Percentiles rank a stretch among this genome's conserved stretches.
Conservation (phyloP, 306 rosid genomes). For the Astragalus membranaceus region DNA sequence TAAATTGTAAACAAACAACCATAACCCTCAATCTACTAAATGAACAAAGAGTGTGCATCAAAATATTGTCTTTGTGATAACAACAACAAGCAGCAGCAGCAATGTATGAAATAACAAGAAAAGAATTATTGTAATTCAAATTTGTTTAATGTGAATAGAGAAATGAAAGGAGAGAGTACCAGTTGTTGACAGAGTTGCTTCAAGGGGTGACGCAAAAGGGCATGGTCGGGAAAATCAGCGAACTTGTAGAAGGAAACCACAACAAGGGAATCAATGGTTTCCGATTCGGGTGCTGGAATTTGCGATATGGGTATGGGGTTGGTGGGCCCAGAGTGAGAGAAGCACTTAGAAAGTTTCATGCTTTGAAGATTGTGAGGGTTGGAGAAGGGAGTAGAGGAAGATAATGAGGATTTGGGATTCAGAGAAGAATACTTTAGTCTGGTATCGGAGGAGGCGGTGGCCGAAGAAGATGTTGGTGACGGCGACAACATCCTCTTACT, state of each 20-base stretch:
- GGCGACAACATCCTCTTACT: conserved; percentile 37
- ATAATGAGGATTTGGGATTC: conserved; percentile 9
- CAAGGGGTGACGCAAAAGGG: conserved; percentile 63
- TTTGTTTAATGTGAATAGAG: not conserved
- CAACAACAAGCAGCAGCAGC: not conserved
- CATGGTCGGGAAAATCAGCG: conserved; percentile 74
- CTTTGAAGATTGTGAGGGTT: conserved; percentile 22
- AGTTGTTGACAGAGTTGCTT: conserved; percentile 71
- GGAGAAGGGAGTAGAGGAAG: conserved; percentile 15
- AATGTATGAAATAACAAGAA: not conserved
- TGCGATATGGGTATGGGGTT: conserved; percentile 22
- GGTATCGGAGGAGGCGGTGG: conserved; percentile 27
- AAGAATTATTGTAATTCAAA: not conserved
- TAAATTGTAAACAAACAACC: not conserved
- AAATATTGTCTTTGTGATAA: not conserved
- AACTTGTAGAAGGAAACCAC: conserved; percentile 94
- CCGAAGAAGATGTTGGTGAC: conserved; percentile 19
- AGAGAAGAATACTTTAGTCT: conserved; percentile 3
- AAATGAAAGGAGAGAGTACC: conserved; percentile 39
- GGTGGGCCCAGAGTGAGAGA: conserved; percentile 21
- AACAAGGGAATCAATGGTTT: conserved; percentile 33
- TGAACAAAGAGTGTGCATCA: not conserved
- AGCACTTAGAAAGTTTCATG: conserved; percentile 52
- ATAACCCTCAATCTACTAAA: not conserved
- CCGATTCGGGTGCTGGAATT: not conserved